phyloP scores from a whole-genome alignment of 257 asterid genomes.

The Thymus quinquecostatus region DNA sequence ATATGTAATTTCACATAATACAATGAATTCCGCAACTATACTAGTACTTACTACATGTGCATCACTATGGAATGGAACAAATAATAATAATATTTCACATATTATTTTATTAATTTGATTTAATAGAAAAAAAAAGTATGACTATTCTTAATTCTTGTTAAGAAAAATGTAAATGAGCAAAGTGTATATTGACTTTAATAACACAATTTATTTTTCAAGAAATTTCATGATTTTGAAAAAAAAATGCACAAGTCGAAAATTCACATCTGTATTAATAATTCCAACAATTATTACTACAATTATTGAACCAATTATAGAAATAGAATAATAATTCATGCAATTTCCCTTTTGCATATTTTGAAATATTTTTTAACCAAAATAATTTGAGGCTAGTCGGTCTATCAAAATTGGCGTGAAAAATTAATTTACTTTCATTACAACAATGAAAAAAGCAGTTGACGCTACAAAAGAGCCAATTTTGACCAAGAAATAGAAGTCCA shows the following conservation, averaged over 20 bases:
- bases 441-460: not conserved
- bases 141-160: slow-evolving; percentile 2
- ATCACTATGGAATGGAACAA: not conserved
- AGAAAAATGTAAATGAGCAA: not conserved
- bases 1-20: slow-evolving; percentile 13
- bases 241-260: not conserved
- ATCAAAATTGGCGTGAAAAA: slow-evolving; percentile 11
- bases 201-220: not conserved
- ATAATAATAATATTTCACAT: not conserved
- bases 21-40: slow-evolving; percentile 25
- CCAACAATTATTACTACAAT: not conserved
- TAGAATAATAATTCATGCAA: not conserved
- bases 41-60: slow-evolving; percentile 3
- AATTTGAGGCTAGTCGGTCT: not conserved
- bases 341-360: not conserved
- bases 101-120: not conserved
- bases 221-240: not conserved
- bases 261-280: slow-evolving; percentile 2
- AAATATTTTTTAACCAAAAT: not conserved
- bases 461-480: slow-evolving; percentile 24
- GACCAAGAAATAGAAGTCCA: slow-evolving; percentile 19
- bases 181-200: not conserved
- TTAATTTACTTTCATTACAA: not conserved
- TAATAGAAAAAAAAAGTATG: not conserved
- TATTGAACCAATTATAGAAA: slow-evolving; percentile 30